Evolutionary conservation across 2,329 filamentous ascomycete genomes (phyloP).

Genomic region (Coniochaeta sp.): DNA sequence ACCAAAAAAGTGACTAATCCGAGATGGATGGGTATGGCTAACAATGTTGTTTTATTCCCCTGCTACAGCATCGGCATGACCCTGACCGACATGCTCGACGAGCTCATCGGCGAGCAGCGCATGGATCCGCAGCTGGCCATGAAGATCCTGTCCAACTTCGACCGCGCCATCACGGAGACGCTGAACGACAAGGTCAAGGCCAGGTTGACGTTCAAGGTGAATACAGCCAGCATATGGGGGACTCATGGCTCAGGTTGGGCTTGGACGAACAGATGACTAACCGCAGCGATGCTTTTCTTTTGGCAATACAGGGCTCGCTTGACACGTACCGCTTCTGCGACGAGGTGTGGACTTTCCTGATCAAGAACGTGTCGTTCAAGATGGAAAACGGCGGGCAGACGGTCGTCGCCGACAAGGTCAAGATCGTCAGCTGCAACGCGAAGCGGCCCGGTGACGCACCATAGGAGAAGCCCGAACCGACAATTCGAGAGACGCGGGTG

Average conservation of each 20-base stretch:
- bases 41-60: not conserved
- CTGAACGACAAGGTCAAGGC: constrained; percentile 89
- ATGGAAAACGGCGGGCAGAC: constrained; percentile 71
- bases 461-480: constrained; percentile 8
- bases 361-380: constrained; percentile 99
- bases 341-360: constrained; percentile 98
- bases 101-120: constrained; percentile 86
- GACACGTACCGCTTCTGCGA: constrained; percentile 99
- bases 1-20: constrained; percentile 16
- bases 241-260: constrained; percentile 4
- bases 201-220: constrained; percentile 89
- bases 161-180: constrained; percentile 85
- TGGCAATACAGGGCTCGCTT: constrained; percentile 68
- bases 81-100: constrained; percentile 93
- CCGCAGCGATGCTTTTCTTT: not conserved
- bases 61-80: constrained; percentile 79
- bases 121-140: constrained; percentile 98
- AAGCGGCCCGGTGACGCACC: constrained; percentile 47
- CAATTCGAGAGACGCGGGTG: too few species aligned
- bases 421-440: constrained; percentile 97
- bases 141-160: constrained; percentile 95
- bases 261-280: not conserved
- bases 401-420: constrained; percentile 83
- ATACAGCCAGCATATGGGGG: constrained; percentile 9
- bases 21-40: not conserved